Conservation (phyloP, 2,329 filamentous ascomycete genomes). For the Mollisiaceae sp. region DNA sequence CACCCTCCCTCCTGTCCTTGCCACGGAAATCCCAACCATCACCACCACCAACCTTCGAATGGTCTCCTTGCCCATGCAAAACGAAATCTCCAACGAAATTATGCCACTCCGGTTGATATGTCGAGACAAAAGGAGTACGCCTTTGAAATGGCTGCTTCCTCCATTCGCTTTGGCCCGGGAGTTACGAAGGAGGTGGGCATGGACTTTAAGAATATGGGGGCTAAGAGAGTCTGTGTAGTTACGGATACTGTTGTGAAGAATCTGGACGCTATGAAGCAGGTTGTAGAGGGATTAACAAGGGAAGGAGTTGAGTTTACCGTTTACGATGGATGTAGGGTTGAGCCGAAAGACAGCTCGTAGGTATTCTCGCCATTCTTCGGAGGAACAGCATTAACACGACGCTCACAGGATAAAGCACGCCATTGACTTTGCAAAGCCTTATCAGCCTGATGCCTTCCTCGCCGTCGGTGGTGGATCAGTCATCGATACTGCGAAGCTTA, state of each 20-base stretch:
- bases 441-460: constrained; percentile 84
- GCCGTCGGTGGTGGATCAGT: constrained; percentile 94
- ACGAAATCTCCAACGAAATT: constrained; percentile 53
- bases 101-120: constrained; percentile 77
- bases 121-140: constrained; percentile 90
- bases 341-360: constrained; percentile 93
- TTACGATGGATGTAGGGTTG: constrained; percentile 68
- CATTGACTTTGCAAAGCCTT: constrained; percentile 83
- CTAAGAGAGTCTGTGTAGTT: constrained; percentile 87
- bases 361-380: constrained; percentile 41
- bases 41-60: constrained; percentile 59
- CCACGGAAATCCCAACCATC: constrained; percentile 85
- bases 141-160: constrained; percentile 97
- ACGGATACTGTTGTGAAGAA: constrained; percentile 84
- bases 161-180: constrained; percentile 91
- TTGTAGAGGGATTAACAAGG: constrained; percentile 75
- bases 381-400: neutral
- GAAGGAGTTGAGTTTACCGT: constrained; percentile 57
- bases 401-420: constrained; percentile 80
- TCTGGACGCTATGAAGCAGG: constrained; percentile 88
- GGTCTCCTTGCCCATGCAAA: constrained; percentile 50
- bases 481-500: constrained; percentile 97
- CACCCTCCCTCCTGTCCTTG: constrained; percentile 90
- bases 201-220: constrained; percentile 92
- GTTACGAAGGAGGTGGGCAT: constrained; percentile 96